Evolutionary conservation across 1,284 basidiomycete species (phyloP), one percentile per base, ranked within the genome.

Genomic region (Caloboletus firmus): DNA sequence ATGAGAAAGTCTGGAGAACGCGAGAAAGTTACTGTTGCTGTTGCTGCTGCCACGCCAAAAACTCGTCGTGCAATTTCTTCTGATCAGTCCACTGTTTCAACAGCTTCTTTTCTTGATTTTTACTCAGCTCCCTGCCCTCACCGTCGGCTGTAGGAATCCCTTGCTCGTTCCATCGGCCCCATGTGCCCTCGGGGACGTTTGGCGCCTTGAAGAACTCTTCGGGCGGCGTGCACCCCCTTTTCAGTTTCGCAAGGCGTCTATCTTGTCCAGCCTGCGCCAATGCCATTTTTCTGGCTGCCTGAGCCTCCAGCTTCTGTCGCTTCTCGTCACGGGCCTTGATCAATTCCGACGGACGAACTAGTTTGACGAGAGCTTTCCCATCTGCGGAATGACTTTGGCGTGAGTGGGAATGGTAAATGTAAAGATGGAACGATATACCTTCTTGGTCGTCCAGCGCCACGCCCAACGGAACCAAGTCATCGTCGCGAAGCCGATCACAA

Each of bases 371-470:
- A 5, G 95, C 95, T 62, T 86, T 87, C n/a, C 95, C 95, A 76
- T 95, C 94, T 92, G 57, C 37, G 44, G 45, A 35, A 32, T 46
- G 24, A 52, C 15, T 15, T 57, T 22, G 31, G 40, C 6, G 13
- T 11, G 20, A n/a, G 30, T 18, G 32, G n/a, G n/a, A n/a, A n/a
- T n/a, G n/a, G n/a, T 7, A 22, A 18, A 17, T 13, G 26, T 54
- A 50, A 51, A 47, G 58, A 49, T 12, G 32, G 20, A 1, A 11
- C 50, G 15, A 49, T 8, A 62, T 62, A 86, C 95, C 93, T 76
- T 95, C 93, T 76, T 95, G 93, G 73, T 99, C 97, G 67, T 99
- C 97, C 40, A 99, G 78, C 11, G 95, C 94, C 6, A 99, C 92
- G 15, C 97, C 97, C 50, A 99, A 79, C 24, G 95, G 90, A 43